Evolutionary conservation across 1,284 basidiomycete genomes (phyloP).

Genomic region (Omphalotus olearius): DNA sequence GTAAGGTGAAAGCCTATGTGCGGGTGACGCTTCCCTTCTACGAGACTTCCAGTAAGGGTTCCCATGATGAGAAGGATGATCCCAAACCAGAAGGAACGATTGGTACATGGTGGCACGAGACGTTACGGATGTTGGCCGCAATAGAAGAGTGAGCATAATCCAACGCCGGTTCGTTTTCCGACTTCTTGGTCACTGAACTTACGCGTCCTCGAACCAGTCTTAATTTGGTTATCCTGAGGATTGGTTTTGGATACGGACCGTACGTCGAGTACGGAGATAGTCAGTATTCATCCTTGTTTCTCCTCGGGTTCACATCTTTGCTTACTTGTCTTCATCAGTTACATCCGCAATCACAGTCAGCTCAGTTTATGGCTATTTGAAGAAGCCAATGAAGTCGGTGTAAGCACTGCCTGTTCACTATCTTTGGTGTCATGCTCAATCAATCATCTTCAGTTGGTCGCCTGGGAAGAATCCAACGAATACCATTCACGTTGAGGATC

Average conservation of each 20-base stretch:
- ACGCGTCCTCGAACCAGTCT: conserved; percentile 40
- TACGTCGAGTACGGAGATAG: conserved; percentile 67
- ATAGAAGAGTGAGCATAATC: conserved; percentile 55
- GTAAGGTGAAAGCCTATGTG: conserved; percentile 73
- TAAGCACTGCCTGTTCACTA: conserved; percentile 32
- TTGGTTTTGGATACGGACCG: conserved; percentile 72
- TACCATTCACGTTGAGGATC: conserved; percentile 77
- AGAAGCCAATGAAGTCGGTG: conserved; percentile 86
- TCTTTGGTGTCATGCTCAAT: conserved; percentile 7
- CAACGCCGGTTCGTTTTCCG: conserved; percentile 2
- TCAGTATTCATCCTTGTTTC: conserved; percentile 28
- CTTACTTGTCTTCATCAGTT: conserved; percentile 32
- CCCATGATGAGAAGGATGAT: conserved; percentile 71
- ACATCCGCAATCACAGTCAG: conserved; percentile 70
- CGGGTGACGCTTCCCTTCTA: conserved; percentile 83
- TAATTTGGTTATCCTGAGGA: conserved; percentile 76
- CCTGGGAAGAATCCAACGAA: conserved; percentile 78
- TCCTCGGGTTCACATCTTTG: conserved; percentile 10
- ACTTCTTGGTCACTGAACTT: conserved; percentile 4
- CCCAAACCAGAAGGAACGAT: conserved; percentile 69
- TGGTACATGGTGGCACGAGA: conserved; percentile 91
- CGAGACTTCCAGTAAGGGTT: conserved; percentile 65
- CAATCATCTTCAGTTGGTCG: conserved; percentile 48
- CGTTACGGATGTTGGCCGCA: conserved; percentile 70
- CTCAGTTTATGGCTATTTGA: conserved; percentile 80